phyloP scores from a whole-genome alignment of 208 protist genomes.

The Porcisia hertigi region DNA sequence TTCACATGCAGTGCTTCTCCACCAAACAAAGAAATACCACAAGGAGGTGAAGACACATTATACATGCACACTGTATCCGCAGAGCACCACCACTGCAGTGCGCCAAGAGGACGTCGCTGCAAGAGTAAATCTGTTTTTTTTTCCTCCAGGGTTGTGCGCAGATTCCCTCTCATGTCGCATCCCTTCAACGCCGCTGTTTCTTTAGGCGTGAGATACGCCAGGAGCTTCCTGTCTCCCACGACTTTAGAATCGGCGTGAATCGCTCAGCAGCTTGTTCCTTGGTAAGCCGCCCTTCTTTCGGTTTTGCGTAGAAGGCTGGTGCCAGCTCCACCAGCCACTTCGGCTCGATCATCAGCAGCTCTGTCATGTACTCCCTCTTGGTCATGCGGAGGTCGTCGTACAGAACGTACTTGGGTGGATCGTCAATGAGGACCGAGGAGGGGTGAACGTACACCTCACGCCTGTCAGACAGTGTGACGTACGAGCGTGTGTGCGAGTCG shows the following conservation, averaged over 20 bases:
- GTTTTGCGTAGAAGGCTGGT: constrained; percentile 91
- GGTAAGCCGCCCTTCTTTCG: constrained; percentile 70
- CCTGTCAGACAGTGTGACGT: constrained; percentile 86
- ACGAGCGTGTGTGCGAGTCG: constrained; percentile 72
- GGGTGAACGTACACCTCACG: constrained; percentile 90
- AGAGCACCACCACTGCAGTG: not conserved
- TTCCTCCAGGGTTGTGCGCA: not conserved
- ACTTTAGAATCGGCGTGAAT: constrained; percentile 82
- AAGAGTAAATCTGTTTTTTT: not conserved
- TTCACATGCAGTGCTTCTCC: not conserved
- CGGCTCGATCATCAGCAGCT: constrained; percentile 92
- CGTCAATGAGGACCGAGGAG: constrained; percentile 80
- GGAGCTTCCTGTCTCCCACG: constrained; percentile 88
- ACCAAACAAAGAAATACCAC: not conserved
- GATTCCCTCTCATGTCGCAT: not conserved
- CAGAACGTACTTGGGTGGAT: constrained; percentile 95
- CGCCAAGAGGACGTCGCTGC: not conserved
- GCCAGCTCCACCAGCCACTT: constrained; percentile 95
- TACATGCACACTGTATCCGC: not conserved
- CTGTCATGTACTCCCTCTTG: constrained; percentile 97
- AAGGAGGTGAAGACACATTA: too few species aligned
- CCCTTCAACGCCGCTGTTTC: constrained; percentile 48
- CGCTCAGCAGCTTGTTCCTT: constrained; percentile 81
- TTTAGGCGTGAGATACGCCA: constrained; percentile 86
- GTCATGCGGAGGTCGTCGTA: constrained; percentile 98